Conservation (phyloP, 768 basidiomycete genomes). For the Paxillus rubicundulus region DNA sequence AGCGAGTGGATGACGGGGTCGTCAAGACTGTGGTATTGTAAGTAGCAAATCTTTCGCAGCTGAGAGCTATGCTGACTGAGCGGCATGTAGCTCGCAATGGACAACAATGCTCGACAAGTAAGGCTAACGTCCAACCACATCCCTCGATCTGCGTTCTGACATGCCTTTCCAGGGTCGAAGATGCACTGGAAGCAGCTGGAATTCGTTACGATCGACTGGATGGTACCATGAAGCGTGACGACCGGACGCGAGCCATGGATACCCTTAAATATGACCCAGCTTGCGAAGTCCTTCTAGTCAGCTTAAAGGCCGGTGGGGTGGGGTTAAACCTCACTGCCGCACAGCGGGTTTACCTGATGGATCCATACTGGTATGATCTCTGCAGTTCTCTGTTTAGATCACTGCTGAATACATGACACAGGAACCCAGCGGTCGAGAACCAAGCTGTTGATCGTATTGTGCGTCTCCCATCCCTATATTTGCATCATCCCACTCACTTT, state of each 20-base stretch:
- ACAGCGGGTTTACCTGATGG: constrained; percentile 91
- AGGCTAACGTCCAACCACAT: neutral
- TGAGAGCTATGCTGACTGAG: constrained; percentile 11
- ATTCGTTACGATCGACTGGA: constrained; percentile 93
- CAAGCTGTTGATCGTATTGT: constrained; percentile 98
- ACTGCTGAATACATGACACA: constrained; percentile 27
- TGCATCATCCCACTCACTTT: neutral
- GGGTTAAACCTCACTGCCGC: constrained; percentile 95
- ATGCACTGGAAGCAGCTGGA: constrained; percentile 75
- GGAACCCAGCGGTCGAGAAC: constrained; percentile 97
- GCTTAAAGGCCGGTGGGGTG: constrained; percentile 95
- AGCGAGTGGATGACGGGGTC: constrained; percentile 62
- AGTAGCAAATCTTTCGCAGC: constrained; percentile 35
- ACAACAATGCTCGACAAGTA: constrained; percentile 92
- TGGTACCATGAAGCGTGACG: constrained; percentile 97
- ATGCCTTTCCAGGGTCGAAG: constrained; percentile 65
- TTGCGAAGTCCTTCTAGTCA: constrained; percentile 93
- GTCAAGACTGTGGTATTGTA: constrained; percentile 96
- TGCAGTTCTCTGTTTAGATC: neutral
- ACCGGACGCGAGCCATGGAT: constrained; percentile 89
- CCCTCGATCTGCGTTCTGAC: constrained; percentile 1
- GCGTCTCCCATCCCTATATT: constrained; percentile 31
- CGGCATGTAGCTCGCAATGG: constrained; percentile 76
- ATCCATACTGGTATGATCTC: constrained; percentile 80
- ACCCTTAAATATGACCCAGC: constrained; percentile 84